A percentile compares a stretch with the other conserved stretches of the same genome.
Conservation (phyloP, 306 rosid species). For the Prunus salicina region DNA sequence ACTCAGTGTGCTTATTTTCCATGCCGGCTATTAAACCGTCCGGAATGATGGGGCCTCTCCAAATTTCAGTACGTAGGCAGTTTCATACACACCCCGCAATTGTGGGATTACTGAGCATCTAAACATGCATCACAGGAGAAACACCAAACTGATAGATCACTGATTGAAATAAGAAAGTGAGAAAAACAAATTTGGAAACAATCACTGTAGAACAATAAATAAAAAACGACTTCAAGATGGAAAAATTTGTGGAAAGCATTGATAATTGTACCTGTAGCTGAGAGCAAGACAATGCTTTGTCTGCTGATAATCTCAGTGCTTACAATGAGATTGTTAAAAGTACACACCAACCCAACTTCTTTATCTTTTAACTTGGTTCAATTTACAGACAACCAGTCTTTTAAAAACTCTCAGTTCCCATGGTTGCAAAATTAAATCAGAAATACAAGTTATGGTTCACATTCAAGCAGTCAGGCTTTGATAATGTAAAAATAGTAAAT, state of each 20-base stretch:
- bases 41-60: slow-evolving; percentile 55
- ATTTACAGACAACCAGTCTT: too few relatives aligned
- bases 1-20: not conserved
- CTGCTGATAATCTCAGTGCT: slow-evolving; percentile 9
- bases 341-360: too few relatives aligned
- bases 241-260: not conserved
- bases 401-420: too few relatives aligned
- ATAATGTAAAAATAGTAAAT: too few relatives aligned
- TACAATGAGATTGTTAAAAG: too few relatives aligned
- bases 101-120: slow-evolving; percentile 67
- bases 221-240: not conserved
- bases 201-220: not conserved
- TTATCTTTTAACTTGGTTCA: too few relatives aligned
- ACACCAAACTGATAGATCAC: slow-evolving; percentile 72
- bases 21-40: not conserved
- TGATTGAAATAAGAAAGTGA: not conserved
- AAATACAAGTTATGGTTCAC: too few relatives aligned
- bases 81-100: slow-evolving; percentile 54
- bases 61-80: slow-evolving; percentile 62
- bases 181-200: not conserved
- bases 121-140: slow-evolving; percentile 81
- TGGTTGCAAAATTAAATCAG: too few relatives aligned
- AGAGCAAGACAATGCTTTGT: slow-evolving; percentile 55
- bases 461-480: too few relatives aligned
- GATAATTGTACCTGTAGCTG: slow-evolving; percentile 60